A percentile compares a stretch with the other conserved stretches of the same genome.
Evolutionary conservation across 192 early-diverging fungal genomes (phyloP).

Genomic region (Coemansia pectinata): DNA sequence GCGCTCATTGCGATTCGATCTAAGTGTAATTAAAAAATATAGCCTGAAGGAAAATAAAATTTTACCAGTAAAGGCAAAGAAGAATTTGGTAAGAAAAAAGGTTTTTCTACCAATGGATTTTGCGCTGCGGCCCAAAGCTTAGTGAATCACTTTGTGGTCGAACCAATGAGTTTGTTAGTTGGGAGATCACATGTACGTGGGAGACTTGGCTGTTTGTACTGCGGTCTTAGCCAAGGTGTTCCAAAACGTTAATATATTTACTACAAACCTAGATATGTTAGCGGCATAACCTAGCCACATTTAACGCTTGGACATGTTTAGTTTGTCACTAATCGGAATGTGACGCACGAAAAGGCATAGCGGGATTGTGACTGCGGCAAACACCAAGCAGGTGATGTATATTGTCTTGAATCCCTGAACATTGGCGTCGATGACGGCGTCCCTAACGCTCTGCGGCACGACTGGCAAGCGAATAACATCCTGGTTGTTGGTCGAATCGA

Average conservation of each 20-base stretch:
- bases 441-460: slow-evolving; percentile 41
- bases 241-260: too few species aligned
- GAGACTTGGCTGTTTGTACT: neutral
- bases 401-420: slow-evolving; percentile 22
- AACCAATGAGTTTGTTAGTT: neutral
- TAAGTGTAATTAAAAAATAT: neutral
- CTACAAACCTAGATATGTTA: neutral
- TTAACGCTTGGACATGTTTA: neutral
- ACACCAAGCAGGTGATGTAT: slow-evolving; percentile 26
- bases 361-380: slow-evolving; percentile 33
- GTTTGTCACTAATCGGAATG: slow-evolving; percentile 7
- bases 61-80: neutral
- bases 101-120: neutral
- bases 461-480: slow-evolving; percentile 34
- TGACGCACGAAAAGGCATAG: slow-evolving; percentile 18
- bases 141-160: slow-evolving; percentile 8
- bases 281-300: neutral
- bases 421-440: slow-evolving; percentile 31
- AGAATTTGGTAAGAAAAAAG: neutral
- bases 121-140: neutral
- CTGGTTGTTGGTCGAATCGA: slow-evolving; percentile 34
- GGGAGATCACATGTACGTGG: neutral
- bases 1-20: slow-evolving; percentile 6
- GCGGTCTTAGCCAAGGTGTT: neutral
- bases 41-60: neutral